Evolutionary conservation across 1,139 yeast species (phyloP).

Genomic region (Protomyces arabidopsidicola): DNA sequence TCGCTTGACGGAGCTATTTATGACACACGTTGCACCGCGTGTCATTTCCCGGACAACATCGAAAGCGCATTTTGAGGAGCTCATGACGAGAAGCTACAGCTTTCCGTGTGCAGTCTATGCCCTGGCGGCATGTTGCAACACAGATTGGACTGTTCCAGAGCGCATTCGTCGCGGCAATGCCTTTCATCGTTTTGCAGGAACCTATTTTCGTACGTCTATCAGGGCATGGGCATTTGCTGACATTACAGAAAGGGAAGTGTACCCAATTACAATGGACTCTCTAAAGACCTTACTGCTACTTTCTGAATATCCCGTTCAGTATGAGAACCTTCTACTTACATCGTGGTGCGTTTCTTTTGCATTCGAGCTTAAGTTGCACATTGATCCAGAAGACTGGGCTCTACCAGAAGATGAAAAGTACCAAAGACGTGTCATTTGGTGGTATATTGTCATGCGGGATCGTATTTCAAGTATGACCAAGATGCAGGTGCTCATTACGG

Average conservation of each 20-base stretch:
- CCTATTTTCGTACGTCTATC: neutral
- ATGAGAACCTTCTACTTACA: constrained; percentile 4
- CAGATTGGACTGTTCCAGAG: constrained; percentile 10
- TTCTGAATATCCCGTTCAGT: constrained; percentile 1
- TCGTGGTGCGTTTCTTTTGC: constrained; percentile 18
- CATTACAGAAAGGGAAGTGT: constrained; percentile 2
- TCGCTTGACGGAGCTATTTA: neutral
- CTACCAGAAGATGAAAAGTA: constrained; percentile 12
- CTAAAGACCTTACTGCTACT: constrained; percentile 6
- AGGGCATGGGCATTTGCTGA: no score
- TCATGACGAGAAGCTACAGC: constrained; percentile 1
- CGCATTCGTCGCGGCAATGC: constrained; percentile 4
- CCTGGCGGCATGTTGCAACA: constrained; percentile 10
- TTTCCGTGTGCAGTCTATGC: constrained; percentile 13
- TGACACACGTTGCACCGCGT: constrained; percentile 7
- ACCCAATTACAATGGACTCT: constrained; percentile 7
- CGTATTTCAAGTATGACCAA: neutral
- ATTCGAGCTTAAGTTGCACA: constrained; percentile 9
- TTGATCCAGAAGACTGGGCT: constrained; percentile 20
- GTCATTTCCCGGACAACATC: neutral
- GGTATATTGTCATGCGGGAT: constrained; percentile 4
- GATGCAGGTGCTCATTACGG: neutral
- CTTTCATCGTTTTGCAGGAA: constrained; percentile 15
- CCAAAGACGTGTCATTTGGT: constrained; percentile 1
- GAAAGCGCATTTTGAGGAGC: neutral